Evolutionary conservation across 176 grass and related monocot genomes (phyloP), one percentile per base, ranked within the genome.

Genomic region (Melocanna baccifera): DNA sequence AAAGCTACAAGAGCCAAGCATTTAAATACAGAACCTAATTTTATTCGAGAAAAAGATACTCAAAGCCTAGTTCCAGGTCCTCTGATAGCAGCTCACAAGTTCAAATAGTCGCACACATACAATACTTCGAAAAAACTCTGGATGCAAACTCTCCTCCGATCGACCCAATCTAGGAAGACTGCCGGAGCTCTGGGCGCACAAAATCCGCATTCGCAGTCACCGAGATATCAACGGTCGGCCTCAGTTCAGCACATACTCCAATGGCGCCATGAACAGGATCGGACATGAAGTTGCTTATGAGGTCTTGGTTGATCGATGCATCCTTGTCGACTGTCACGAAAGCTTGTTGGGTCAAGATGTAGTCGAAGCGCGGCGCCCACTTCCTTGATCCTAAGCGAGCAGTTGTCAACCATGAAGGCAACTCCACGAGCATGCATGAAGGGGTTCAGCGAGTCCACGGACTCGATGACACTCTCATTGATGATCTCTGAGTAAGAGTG

Each of bases 391-490:
- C 92, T 42, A 94, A 25, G 0, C 92, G 92, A 1, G 92, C 92
- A 0, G 71, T 94, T 92, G 53, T 94, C 93, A 0, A 94, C 93
- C 93, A 94, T 94, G 77, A 94, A 94, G 39, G 93, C 91, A 11
- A 94, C 92, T 0, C 93, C 93, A 0, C 93, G 73, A 45, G 93
- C 93, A 37, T 95, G 93, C 93, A 95, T 95, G 70, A 95, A 95
- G 9, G 93, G 93, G 65, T 95, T 95, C 32, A 95, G 55, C 4
- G 93, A 95, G 82, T 95, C 93, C 6, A 95, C 93, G 1, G 93
- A 95, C 79, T 95, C 93, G 3, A 95, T 95, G 19, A 95, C 88
- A 11, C 90, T 90, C 87, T 94, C 93, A 41, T 94, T 95, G 57
- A 95, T 95, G 19, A 95, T 95, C 71, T 95, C 93, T 0, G 93